Conservation (phyloP, 352 stramenopile species). For the Phytophthora sansomeana region DNA sequence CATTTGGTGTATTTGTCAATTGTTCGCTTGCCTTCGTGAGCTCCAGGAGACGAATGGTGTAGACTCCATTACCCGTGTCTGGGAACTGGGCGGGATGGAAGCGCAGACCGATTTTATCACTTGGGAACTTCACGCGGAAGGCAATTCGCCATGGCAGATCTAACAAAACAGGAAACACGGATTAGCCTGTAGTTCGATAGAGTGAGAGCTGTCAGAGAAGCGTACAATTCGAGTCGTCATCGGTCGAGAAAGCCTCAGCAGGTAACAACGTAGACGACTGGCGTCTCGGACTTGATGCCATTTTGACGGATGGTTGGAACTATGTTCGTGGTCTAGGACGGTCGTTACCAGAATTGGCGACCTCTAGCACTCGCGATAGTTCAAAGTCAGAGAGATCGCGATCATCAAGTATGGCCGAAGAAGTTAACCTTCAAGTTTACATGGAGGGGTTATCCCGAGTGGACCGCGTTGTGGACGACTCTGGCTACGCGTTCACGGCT, state of each 20-base stretch:
- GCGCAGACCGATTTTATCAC: constrained; percentile 79
- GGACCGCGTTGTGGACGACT: constrained; percentile 77
- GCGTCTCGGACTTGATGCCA: constrained; percentile 14
- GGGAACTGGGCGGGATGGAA: constrained; percentile 83
- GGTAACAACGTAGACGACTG: constrained; percentile 36
- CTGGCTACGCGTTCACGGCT: constrained; percentile 79
- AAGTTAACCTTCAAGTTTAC: constrained; percentile 51
- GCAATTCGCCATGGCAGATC: constrained; percentile 85
- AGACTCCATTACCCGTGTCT: constrained; percentile 87
- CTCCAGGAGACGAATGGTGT: constrained; percentile 81
- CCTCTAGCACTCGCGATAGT: constrained; percentile 1
- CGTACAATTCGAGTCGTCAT: constrained; percentile 62
- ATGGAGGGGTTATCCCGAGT: constrained; percentile 78
- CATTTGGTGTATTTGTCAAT: neutral
- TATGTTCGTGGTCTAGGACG: constrained; percentile 2
- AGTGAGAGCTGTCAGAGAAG: neutral
- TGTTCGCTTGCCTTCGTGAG: constrained; percentile 57
- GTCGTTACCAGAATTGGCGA: constrained; percentile 6
- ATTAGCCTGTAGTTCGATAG: neutral
- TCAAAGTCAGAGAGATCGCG: neutral
- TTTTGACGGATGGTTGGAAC: neutral
- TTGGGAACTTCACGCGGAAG: constrained; percentile 85
- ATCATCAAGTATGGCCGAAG: constrained; percentile 34
- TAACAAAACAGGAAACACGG: constrained; percentile 13
- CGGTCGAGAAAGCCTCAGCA: constrained; percentile 47